Evolutionary conservation across 176 grass and related monocot genomes (phyloP).

Genomic region (Triticum dicoccoides): DNA sequence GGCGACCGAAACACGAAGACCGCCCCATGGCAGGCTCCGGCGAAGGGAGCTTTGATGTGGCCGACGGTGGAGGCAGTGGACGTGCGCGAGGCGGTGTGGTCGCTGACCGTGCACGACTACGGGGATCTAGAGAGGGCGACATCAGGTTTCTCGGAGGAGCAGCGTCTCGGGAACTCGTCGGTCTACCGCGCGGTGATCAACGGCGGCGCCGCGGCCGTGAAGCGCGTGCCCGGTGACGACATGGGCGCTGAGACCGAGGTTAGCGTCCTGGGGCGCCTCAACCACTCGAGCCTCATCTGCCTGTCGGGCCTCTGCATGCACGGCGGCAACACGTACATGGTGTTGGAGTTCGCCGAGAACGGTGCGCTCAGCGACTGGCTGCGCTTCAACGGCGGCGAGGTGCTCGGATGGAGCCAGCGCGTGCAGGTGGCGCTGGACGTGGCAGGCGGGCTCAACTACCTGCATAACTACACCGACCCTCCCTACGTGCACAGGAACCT

Average conservation of each 20-base stretch:
- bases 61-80: too few relatives aligned
- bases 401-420: constrained; percentile 52
- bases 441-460: constrained; percentile 65
- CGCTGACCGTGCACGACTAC: constrained; percentile 58
- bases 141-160: constrained; percentile 41
- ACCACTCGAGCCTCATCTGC: constrained; percentile 69
- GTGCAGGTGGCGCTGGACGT: constrained; percentile 57
- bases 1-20: too few relatives aligned
- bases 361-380: constrained; percentile 53
- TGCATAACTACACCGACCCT: constrained; percentile 58
- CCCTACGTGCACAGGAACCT: constrained; percentile 78
- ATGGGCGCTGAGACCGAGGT: constrained; percentile 34
- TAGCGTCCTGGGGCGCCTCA: constrained; percentile 51
- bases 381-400: neutral
- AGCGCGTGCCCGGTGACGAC: constrained; percentile 49
- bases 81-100: constrained; percentile 33
- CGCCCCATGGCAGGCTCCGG: too few relatives aligned
- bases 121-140: constrained; percentile 49
- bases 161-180: constrained; percentile 27
- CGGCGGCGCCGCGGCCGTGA: constrained; percentile 41
- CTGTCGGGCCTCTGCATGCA: constrained; percentile 59
- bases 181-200: constrained; percentile 56
- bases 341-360: constrained; percentile 62
- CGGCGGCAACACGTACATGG: constrained; percentile 59
- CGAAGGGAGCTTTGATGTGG: neutral